Base-by-base conservation (phyloP, 345 rosid species). In the Lenwebbia sp. region DNA sequence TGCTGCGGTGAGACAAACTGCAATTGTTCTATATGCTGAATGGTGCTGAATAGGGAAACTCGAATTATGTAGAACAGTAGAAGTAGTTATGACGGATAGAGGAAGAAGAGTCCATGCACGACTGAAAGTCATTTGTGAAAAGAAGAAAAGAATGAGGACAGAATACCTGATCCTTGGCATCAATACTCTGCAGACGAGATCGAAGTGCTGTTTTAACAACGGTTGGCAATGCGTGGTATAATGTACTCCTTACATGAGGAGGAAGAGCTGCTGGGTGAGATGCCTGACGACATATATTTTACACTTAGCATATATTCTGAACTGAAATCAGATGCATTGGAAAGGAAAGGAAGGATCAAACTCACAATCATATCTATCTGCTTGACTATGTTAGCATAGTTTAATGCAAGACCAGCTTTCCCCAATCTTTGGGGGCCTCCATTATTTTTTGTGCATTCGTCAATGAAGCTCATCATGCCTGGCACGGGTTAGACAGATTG, bases 301-400 rank as follows among this genome's bases (percentile, higher is more conserved):
- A 21, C 65, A 8, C 47, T 28, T 41, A 28, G 6, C n/a, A 74
- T 14, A 44, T n/a, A 11, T 8, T 15, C 13, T 13, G 54, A 84
- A 58, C 53, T 62, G 70, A 55, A 54, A 28, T 1, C 44, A 10
- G 81, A 55, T 70, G 33, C 26, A 57, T 76, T 9, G 14, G 28
- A 47, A 30, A 41, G 22, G 56, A 54, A 33, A 62, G 58, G 30
- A 47, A 13, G 26, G 50, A 84, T 62, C 51, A 83, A 14, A 91
- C 98, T 92, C 88, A 97, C 99, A 75, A 95, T 92, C 85, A 90
- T 91, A 87, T 97, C 99, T 83, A 97, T 93, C 92, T 92, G 99
- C 87, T 89, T 82, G 85, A 97, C 89, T 47, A 96, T 87, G 84
- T 93, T 94, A 76, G 99, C 99, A 87, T 96, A 96, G 84, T 97